Evolutionary conservation across 495 filamentous ascomycete genomes (phyloP), one percentile per base, ranked within the genome.

Genomic region (Penicillium atrosanguineum): DNA sequence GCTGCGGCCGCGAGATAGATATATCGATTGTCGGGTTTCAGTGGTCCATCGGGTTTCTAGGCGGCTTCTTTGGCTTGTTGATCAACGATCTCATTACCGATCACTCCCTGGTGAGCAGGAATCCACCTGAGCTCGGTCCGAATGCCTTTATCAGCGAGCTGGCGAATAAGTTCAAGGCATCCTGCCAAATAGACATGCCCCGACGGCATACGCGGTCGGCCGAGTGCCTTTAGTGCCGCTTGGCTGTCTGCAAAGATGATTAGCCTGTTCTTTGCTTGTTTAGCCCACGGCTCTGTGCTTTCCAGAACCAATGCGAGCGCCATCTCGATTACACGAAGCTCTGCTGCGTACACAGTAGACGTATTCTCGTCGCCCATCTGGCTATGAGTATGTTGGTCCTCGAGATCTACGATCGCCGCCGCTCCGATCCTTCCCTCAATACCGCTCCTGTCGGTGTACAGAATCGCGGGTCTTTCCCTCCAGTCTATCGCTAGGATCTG

Each of bases 361-460:
- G 25, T 28, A 9, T 46, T 26, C 14, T 55, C 44, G 1, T 19
- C 23, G 11, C 57, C 52, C 23, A 60, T 55, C 9, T 52, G 50
- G 41, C 50, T 31, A 8, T 37, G 23, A 29, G 15, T 7, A 21
- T 23, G 14, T 11, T 45, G 38, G 9, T 28, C n/a, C 0, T 29
- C 28, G 16, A 18, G 19, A 11, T 52, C 40, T 2, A 53, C 37
- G 12, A 54, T 36, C 16, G 47, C 49, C 7, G 26, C 26, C 7
- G 26, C 26, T 28, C 26, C 7, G 1, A 63, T 41, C 6, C 41
- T 46, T 7, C 57, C 48, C 19, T 64, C 48, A n/a, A 25, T 44
- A 3, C 55, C 48, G 18, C 50, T 59, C 1, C 56, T 48, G 19
- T 62, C 56, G 7, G 57, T 61, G 41, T 61, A 56, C 1, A 52